Base-by-base conservation (phyloP, 768 basidiomycete species). In the Mrakia hoshinonis region DNA sequence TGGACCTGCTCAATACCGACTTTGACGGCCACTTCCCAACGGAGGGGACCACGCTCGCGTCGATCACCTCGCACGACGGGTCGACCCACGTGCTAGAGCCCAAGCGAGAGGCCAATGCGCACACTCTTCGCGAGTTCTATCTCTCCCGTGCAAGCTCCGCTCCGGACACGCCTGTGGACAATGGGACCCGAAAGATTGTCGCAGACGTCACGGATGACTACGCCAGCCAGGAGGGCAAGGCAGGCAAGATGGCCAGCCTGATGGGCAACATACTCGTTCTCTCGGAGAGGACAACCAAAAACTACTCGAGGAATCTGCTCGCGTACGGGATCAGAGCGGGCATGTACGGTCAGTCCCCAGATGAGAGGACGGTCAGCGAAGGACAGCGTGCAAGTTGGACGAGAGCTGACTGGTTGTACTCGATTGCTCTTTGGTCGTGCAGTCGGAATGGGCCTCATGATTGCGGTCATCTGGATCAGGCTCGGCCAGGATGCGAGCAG, bases 261-360 rank as follows among this genome's bases (percentile, higher is more conserved):
- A 43, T 22, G 49, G 26, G 26, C 0, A 66, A 72, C 49, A 83
- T 82, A 1, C n/a, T 77, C n/a, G 81, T 85, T 7, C 79, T 87
- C 1, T 79, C 82, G 1, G 81, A 85, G 70, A 78, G 86, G 24
- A 83, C 80, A 55, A 74, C 80, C 18, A 73, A 82, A 64, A 86
- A 86, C 74, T 86, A 86, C 74, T 76, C 76, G 20, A 77, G 74
- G 22, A 86, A 87, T 74, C 72, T 86, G 2, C 78, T 87, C 36
- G 86, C 85, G 1, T 87, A 85, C 75, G 85, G 85, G 12, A 82
- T 87, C 3, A 78, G 85, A 47, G 76, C 81, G 13, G 85, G 81
- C 47, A 86, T 87, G 85, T 87, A 86, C 69, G 81, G 79, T 51
- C 9, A 51, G 49, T 24, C 43, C 15, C 7, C 43, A 6, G 43